Base-by-base conservation (phyloP, 2,329 filamentous ascomycete genomes). In the Diplodia sapinea region DNA sequence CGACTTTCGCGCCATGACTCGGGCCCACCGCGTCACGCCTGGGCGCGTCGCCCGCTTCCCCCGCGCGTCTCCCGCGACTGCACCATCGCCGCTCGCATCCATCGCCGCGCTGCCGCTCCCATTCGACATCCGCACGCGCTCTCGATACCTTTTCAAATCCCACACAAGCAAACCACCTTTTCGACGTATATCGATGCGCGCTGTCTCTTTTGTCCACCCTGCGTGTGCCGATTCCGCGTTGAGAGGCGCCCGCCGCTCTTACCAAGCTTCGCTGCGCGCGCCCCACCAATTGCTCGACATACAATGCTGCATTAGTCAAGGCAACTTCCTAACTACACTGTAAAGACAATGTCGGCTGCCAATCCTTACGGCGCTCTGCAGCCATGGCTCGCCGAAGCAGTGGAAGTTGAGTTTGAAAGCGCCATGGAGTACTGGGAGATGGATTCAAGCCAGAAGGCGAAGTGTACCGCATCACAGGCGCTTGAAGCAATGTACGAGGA, bases 401-500 rank as follows among this genome's bases (percentile, higher is more conserved):
- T 65, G 13, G 61, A 65, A 36, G 17, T 26, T 6, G 67, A 65
- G 13, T 17, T 68, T 29, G 43, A n/a, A 31, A 23, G 12, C 13
- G 67, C 31, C 11, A 2, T 68, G 5, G 26, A 31, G 4, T 61
- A 26, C 51, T 15, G 56, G 31, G 20, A 49, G 3, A 50, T 15
- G 5, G 11, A n/a, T 13, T 0, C 29, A 23, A 11, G 43, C 13
- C n/a, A 23, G 31, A 36, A 29, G 8, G 20, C 29, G 11, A 26
- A 31, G 4, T 23, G 17, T n/a, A 5, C 4, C 20, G 17, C 31
- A 31, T 64, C 56, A 7, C 56, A 68, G 20, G 3, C 20, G n/a
- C 62, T 51, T 13, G 20, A 56, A 23, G n/a, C 69, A n/a, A 47
- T 77, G 7, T 79, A 74, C 67, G 73, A 75, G 66, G 73, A 78